These are phyloP conservation scores for Eimeria maxima DNA, from an alignment of 169 alveolate species.

Conservation along the genomic window DNA sequence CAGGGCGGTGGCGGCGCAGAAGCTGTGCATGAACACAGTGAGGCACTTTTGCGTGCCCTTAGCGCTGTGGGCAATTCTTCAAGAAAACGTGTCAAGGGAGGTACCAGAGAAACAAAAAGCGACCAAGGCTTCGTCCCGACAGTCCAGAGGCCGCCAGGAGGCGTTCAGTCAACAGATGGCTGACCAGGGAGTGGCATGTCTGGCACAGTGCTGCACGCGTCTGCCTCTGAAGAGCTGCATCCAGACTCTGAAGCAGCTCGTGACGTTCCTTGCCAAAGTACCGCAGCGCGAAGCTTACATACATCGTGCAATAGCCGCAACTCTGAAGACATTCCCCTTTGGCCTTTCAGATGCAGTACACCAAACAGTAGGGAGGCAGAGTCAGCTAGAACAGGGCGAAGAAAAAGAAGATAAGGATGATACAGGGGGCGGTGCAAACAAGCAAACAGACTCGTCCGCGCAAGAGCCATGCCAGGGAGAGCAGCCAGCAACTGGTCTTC, in stretches of 20 bases:
- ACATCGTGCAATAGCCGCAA: slow-evolving; percentile 69
- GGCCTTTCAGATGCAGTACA: slow-evolving; percentile 55
- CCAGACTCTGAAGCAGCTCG: slow-evolving; percentile 49
- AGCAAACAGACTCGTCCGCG: neutral
- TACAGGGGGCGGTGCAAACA: neutral
- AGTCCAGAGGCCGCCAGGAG: slow-evolving; percentile 51
- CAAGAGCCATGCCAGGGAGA: neutral
- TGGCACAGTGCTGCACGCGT: slow-evolving; percentile 68
- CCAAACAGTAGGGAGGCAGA: neutral
- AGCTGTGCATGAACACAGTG: slow-evolving; percentile 60
- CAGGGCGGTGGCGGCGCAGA: slow-evolving; percentile 52
- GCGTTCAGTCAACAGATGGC: slow-evolving; percentile 78
- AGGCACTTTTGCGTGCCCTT: slow-evolving; percentile 65
- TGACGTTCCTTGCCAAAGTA: slow-evolving; percentile 39
- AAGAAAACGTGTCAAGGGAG: slow-evolving; percentile 12
- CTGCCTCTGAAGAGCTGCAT: slow-evolving; percentile 46
- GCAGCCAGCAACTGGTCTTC: neutral
- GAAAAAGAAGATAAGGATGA: neutral
- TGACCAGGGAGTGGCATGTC: slow-evolving; percentile 76
- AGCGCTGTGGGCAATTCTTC: slow-evolving; percentile 69
- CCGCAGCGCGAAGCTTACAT: slow-evolving; percentile 81
- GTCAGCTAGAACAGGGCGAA: neutral
- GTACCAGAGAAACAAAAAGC: neutral
- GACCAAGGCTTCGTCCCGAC: neutral
- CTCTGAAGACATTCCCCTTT: slow-evolving; percentile 54